These are phyloP conservation scores for Martensiomyces pterosporus DNA, from an alignment of 192 early-diverging fungal genomes.

Conservation along the genomic window DNA sequence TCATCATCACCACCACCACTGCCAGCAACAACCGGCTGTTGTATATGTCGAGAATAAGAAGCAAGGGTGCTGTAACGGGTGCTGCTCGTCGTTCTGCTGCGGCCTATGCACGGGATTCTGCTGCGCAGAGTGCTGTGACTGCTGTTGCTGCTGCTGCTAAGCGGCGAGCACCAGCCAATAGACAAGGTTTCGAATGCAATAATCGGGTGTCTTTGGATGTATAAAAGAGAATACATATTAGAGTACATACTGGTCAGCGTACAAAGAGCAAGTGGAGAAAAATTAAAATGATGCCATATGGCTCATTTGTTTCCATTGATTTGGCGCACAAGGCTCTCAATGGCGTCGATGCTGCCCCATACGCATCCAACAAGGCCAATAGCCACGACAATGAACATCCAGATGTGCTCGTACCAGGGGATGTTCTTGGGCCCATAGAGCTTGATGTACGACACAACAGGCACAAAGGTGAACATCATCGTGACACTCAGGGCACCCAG, in stretches of 20 bases:
- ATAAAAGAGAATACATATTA: too few species aligned
- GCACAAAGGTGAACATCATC: constrained; percentile 67
- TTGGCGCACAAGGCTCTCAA: constrained; percentile 55
- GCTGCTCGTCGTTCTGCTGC: neutral
- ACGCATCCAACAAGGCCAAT: constrained; percentile 57
- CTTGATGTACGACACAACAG: constrained; percentile 64
- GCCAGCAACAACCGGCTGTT: too few species aligned
- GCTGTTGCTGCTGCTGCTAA: neutral
- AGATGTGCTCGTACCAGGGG: constrained; percentile 43
- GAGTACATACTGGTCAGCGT: too few species aligned
- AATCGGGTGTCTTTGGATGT: neutral
- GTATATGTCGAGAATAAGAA: too few species aligned
- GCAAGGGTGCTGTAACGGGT: too few species aligned
- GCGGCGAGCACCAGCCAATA: neutral
- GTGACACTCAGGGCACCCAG: constrained; percentile 69
- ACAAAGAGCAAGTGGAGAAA: neutral
- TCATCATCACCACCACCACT: too few species aligned
- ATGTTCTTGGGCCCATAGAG: constrained; percentile 57
- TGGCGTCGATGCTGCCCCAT: constrained; percentile 63
- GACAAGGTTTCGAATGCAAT: neutral
- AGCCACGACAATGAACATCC: constrained; percentile 51
- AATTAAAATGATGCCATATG: neutral
- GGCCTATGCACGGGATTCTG: neutral
- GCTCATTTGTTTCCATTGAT: constrained; percentile 4
- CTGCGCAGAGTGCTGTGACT: neutral